A percentile compares a stretch with the other conserved stretches of the same genome.
These are phyloP conservation scores for Elsinoe perseae DNA, from an alignment of 2,329 filamentous ascomycete genomes.

Conservation along the genomic window DNA sequence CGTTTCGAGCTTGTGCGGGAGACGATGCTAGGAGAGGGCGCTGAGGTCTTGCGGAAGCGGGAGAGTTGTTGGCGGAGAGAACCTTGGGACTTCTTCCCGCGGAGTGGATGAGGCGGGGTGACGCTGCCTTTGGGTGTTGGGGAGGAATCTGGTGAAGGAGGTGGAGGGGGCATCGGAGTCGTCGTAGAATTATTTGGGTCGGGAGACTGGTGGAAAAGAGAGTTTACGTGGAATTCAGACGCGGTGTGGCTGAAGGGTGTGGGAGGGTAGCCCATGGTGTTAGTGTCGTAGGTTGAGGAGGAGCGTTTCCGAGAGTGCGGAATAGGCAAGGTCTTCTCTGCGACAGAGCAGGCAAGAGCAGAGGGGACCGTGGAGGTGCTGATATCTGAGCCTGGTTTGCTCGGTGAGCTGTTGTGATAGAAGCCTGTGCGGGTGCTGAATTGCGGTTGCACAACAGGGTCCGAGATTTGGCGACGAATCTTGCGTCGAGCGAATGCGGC, in stretches of 20 bases:
- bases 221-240: conserved; percentile 6
- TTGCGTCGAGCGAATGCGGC: conserved; percentile 17
- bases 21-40: conserved; percentile 36
- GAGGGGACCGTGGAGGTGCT: background rate
- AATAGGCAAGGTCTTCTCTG: background rate
- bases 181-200: conserved; percentile 22
- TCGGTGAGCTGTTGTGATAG: conserved; percentile 20
- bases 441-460: conserved; percentile 24
- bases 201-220: conserved; percentile 25
- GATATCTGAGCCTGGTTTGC: background rate
- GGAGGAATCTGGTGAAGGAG: conserved; percentile 22
- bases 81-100: conserved; percentile 27
- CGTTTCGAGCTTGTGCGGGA: conserved; percentile 33
- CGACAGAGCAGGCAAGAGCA: background rate
- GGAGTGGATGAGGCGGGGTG: conserved; percentile 27
- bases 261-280: conserved; percentile 21
- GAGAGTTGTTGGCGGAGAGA: conserved; percentile 24
- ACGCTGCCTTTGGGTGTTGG: conserved; percentile 29
- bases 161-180: conserved; percentile 19
- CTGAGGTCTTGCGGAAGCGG: conserved; percentile 18
- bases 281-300: conserved; percentile 10
- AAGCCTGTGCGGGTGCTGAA: conserved; percentile 29
- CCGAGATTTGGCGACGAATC: conserved; percentile 29
- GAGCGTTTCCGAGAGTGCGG: background rate
- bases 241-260: conserved; percentile 19